Base-by-base conservation (phyloP, 371 early-diverging fungal species). In the Syncephalastrum monosporum region DNA sequence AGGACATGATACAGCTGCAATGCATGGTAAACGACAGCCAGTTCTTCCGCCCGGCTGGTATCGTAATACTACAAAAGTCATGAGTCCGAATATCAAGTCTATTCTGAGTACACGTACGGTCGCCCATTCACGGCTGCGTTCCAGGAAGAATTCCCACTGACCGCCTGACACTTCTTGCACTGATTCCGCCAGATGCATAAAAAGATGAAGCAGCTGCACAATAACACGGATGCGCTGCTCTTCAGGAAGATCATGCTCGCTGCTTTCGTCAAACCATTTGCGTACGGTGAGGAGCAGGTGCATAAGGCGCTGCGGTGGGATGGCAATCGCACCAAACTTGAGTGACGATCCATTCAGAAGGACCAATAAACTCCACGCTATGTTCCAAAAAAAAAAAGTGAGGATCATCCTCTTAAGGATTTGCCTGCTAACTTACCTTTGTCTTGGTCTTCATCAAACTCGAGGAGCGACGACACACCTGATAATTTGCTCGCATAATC, bases 131-230 rank as follows among this genome's bases (percentile, higher is more conserved):
- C 65, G 66, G 3, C 74, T 67, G 7, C 61, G 63, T 0, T 71
- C 66, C 42, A 86, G 64, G 61, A 84, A 79, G 56, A 77, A 72
- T 2, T 79, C 70, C 86, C 86, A 84, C 44, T 84, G 82, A 6
- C 73, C 69, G 12, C 80, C 83, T 1, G 75, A 69, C 21, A 76
- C 69, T 27, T 84, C 81, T 63, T 81, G 79, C 0, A 83, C 62
- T 5, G 82, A 70, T 7, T 68, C 59, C 0, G 80, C 70, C 16
- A 84, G 50, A 23, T 74, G 50, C 1, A 61, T 62, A 38, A 84
- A 58, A 0, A 83, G 59, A 42, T 69, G 63, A 21, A 76, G 69
- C 21, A 81, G 45, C 44, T 81, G 64, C 0, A 77, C 68, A 14
- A 68, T 64, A 0, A 79, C 56, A 7, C 69, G 69, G 17, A 60